These are phyloP conservation scores for Verbascum thapsus DNA, from an alignment of 257 asterid species.

Conservation along the genomic window DNA sequence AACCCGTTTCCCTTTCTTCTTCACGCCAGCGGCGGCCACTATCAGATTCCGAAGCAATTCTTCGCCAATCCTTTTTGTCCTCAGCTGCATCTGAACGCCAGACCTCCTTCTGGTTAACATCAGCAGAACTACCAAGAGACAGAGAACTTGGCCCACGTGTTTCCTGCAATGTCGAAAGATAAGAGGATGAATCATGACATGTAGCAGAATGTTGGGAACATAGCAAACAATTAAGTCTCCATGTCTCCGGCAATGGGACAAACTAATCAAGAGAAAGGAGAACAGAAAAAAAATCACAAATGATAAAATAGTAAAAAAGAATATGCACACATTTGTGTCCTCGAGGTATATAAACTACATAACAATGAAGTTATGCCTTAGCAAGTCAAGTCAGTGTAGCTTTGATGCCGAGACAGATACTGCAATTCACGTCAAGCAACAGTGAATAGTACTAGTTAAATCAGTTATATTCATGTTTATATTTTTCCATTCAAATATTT, in stretches of 20 bases:
- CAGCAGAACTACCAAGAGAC: conserved; percentile 82
- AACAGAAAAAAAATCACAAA: not conserved
- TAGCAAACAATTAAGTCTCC: not conserved
- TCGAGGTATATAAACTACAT: not conserved
- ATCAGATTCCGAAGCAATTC: conserved; percentile 60
- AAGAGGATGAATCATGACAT: conserved; percentile 8
- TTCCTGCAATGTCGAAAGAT: conserved; percentile 48
- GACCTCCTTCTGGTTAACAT: conserved; percentile 75
- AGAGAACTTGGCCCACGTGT: conserved; percentile 80
- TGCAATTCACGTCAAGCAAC: not conserved
- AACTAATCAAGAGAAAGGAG: conserved; percentile 1
- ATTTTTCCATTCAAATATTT: not conserved
- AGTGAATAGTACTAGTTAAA: not conserved
- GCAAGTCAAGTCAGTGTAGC: not conserved
- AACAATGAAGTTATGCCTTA: not conserved
- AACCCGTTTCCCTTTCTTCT: conserved; percentile 98
- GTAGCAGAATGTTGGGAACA: not conserved
- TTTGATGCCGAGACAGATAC: not conserved
- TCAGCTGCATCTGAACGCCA: conserved; percentile 77
- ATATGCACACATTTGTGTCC: not conserved
- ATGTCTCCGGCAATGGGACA: not conserved
- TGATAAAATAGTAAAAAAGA: not conserved
- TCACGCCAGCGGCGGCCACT: conserved; percentile 98
- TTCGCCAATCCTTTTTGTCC: conserved; percentile 89
- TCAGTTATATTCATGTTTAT: not conserved